Percentiles rank a stretch among this genome's conserved stretches.
phyloP scores from a whole-genome alignment of 768 basidiomycete species.

The Russula griseocarnosa region DNA sequence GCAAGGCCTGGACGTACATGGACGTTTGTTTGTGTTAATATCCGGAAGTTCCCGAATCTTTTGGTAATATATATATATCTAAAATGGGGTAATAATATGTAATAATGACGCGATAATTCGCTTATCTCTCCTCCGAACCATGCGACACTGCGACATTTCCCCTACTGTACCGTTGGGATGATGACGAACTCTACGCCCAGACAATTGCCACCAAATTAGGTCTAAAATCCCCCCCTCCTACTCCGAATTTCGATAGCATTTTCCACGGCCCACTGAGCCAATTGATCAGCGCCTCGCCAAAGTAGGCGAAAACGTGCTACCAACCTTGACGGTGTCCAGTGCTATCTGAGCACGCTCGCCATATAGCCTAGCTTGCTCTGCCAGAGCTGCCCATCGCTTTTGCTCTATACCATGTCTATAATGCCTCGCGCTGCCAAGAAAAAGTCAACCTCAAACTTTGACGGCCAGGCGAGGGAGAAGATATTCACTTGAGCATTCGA shows the following conservation, averaged over 20 bases:
- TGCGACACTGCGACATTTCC: too few relatives aligned
- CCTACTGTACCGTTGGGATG: too few relatives aligned
- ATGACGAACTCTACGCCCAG: neutral
- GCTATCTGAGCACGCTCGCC: conserved; percentile 1
- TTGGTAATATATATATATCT: too few relatives aligned
- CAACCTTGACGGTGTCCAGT: conserved; percentile 10
- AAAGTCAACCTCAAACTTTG: neutral
- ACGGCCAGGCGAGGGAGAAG: neutral
- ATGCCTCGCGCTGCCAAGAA: conserved; percentile 5
- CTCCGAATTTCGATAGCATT: neutral
- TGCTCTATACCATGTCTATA: neutral
- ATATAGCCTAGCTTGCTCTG: conserved; percentile 9
- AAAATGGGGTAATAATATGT: too few relatives aligned
- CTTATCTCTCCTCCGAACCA: too few relatives aligned
- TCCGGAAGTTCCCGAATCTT: too few relatives aligned
- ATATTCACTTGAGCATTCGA: neutral
- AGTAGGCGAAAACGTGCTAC: neutral
- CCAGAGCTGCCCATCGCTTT: neutral
- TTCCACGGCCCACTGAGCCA: neutral
- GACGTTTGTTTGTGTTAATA: too few relatives aligned
- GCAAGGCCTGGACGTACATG: too few relatives aligned
- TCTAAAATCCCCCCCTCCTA: neutral
- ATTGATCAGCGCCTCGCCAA: neutral
- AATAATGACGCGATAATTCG: too few relatives aligned
- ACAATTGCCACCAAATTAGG: neutral